These are phyloP conservation scores for Acarospora socialis DNA, from an alignment of 2,329 filamentous ascomycete species.

Conservation along the genomic window DNA sequence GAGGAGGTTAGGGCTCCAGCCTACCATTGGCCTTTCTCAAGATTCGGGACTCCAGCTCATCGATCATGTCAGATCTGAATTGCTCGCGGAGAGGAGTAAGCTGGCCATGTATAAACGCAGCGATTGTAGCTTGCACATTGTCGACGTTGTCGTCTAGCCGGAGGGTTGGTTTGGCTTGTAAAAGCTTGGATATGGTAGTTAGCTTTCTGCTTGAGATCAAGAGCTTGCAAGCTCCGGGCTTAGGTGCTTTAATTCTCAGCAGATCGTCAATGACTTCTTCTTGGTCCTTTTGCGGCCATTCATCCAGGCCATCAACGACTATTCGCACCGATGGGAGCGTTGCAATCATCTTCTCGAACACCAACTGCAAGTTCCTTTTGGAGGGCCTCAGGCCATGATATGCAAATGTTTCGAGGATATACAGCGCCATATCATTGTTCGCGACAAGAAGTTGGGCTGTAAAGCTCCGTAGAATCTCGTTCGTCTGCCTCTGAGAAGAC, in stretches of 20 bases:
- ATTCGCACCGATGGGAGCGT: slow-evolving; percentile 13
- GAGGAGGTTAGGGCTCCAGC: no score
- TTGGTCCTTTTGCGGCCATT: slow-evolving; percentile 15
- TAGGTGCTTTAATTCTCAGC: neutral
- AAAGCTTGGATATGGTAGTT: slow-evolving; percentile 1
- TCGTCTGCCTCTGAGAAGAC: slow-evolving; percentile 9
- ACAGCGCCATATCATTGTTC: slow-evolving; percentile 14
- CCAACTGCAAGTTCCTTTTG: slow-evolving; percentile 11
- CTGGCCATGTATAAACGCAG: slow-evolving; percentile 6
- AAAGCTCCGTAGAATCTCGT: slow-evolving; percentile 15
- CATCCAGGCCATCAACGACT: slow-evolving; percentile 20
- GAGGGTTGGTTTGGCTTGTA: slow-evolving; percentile 7
- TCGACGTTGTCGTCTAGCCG: slow-evolving; percentile 7
- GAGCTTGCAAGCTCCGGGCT: slow-evolving; percentile 6
- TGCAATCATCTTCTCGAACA: slow-evolving; percentile 13
- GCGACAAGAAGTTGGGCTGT: slow-evolving; percentile 15
- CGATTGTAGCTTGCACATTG: slow-evolving; percentile 7
- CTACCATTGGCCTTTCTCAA: slow-evolving; percentile 8
- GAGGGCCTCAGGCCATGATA: slow-evolving; percentile 11
- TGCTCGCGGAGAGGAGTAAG: slow-evolving; percentile 2
- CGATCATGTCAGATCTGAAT: neutral
- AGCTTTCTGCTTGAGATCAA: slow-evolving; percentile 12
- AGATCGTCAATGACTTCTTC: slow-evolving; percentile 14
- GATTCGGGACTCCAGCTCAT: slow-evolving; percentile 4
- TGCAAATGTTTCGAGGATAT: slow-evolving; percentile 17